Conservation (phyloP, 2,329 filamentous ascomycete genomes). For the Trichoderma lentiforme region DNA sequence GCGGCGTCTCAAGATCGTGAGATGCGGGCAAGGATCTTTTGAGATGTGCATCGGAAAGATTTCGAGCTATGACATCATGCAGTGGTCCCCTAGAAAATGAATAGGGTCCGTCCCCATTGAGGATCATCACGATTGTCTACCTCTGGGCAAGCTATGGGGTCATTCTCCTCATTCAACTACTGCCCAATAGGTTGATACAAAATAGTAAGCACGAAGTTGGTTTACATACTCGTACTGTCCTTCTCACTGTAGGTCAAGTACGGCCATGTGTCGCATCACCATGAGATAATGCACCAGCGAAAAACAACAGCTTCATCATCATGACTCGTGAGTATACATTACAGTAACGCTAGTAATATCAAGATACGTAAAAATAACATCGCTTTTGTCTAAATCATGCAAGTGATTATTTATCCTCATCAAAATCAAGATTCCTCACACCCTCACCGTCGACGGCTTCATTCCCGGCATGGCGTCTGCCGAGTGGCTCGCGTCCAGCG, state of each 20-base stretch:
- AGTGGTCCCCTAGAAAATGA: not conserved
- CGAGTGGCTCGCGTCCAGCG: not conserved
- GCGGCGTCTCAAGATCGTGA: not conserved
- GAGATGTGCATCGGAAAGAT: not conserved
- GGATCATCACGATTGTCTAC: not conserved
- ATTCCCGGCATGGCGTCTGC: not conserved
- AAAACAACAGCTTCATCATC: not conserved
- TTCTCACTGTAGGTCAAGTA: not conserved
- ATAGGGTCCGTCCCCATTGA: not conserved
- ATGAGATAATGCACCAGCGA: not conserved
- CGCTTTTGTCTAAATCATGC: not conserved
- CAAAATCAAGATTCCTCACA: not conserved
- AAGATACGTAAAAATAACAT: not conserved
- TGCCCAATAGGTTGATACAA: too few relatives aligned
- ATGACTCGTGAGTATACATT: not conserved
- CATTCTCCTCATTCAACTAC: not conserved
- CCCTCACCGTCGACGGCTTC: slow-evolving; percentile 1
- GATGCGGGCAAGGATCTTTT: not conserved
- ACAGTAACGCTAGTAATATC: not conserved
- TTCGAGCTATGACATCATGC: not conserved
- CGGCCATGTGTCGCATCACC: not conserved
- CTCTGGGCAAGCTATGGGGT: not conserved
- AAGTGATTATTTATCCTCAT: not conserved
- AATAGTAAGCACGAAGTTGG: too few relatives aligned
- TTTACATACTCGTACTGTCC: too few relatives aligned